Evolutionary conservation across 352 stramenopile species (phyloP), one percentile per base, ranked within the genome.

Genomic region (Phytophthora colocasiae): DNA sequence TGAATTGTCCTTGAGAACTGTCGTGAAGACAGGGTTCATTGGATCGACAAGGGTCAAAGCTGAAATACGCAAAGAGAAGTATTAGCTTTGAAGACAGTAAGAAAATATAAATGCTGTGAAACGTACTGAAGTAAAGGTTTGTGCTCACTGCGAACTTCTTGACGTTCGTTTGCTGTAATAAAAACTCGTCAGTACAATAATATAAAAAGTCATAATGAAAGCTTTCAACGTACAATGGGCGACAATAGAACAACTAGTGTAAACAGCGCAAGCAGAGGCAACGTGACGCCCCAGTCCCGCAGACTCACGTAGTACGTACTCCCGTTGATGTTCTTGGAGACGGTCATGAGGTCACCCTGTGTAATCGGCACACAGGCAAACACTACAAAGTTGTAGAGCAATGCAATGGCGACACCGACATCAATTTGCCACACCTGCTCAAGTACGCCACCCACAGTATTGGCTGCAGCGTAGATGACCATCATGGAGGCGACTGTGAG

Each of bases 81-180:
- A 19, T 47, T 6, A 4, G n/a, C 31, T 12, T 41, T 48, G 48
- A 65, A 22, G 22, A 41, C 7, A 15, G 29, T 12, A 49, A 58
- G 29, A 24, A 39, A 19, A 67, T 17, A n/a, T 46, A 24, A 32
- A 48, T 31, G 7, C 3, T 61, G 11, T 6, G 8, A 32, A 69
- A 69, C 78, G n/a, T 72, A 91, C 83, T 85, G 75, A 92, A 92
- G 66, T 88, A 94, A 32, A 91, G 58, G 54, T 91, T 94, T 8
- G 82, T 90, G 57, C 80, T 83, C 11, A 92, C 74, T 11, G 84
- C 81, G 41, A 91, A 94, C 52, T 90, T 92, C 60, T 94, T 90
- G 6, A 89, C 80, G 34, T 91, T 94, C 14, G 40, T 67, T 77
- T 88, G 70, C 73, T 85, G 22, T 2, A 62, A 39, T n/a, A 31